Percentiles rank a stretch among this genome's conserved stretches.
Conservation (phyloP, 2,329 filamentous ascomycete species). For the Canariomyces notabilis region DNA sequence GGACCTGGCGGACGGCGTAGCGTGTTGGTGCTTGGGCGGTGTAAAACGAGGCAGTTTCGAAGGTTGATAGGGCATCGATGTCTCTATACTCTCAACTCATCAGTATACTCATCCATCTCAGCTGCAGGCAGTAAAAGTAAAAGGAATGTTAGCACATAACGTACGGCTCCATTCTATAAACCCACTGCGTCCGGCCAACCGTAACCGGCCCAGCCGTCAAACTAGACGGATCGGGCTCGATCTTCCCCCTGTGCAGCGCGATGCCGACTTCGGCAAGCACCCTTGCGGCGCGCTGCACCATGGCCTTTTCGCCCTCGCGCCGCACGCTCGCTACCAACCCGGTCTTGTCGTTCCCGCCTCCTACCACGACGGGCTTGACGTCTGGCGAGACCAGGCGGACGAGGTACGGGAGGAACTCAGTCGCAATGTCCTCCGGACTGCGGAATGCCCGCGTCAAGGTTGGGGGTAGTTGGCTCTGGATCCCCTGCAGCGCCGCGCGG, state of each 20-base stretch:
- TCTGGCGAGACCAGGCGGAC: conserved; percentile 80
- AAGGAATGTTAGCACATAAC: conserved; percentile 37
- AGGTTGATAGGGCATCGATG: conserved; percentile 73
- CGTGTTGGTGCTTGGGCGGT: conserved; percentile 65
- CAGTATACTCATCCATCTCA: background rate
- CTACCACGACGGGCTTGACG: conserved; percentile 84
- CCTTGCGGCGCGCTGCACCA: conserved; percentile 74
- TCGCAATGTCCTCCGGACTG: conserved; percentile 69
- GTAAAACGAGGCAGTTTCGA: conserved; percentile 59
- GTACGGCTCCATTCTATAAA: conserved; percentile 93
- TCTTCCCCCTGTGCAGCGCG: conserved; percentile 70
- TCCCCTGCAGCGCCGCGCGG: conserved; percentile 63
- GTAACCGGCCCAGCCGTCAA: conserved; percentile 40
- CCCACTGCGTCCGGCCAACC: conserved; percentile 59
- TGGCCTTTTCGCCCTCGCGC: conserved; percentile 74
- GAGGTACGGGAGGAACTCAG: conserved; percentile 80
- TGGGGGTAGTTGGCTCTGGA: conserved; percentile 69
- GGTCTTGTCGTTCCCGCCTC: conserved; percentile 54
- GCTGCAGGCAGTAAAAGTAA: background rate
- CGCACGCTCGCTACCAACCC: conserved; percentile 68
- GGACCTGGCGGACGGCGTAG: conserved; percentile 89
- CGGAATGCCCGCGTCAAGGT: conserved; percentile 72
- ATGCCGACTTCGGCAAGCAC: conserved; percentile 81
- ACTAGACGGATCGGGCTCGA: conserved; percentile 63
- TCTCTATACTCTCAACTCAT: conserved; percentile 40